Base-by-base conservation (phyloP, 1,139 yeast genomes). In the Geotrichum siamense region DNA sequence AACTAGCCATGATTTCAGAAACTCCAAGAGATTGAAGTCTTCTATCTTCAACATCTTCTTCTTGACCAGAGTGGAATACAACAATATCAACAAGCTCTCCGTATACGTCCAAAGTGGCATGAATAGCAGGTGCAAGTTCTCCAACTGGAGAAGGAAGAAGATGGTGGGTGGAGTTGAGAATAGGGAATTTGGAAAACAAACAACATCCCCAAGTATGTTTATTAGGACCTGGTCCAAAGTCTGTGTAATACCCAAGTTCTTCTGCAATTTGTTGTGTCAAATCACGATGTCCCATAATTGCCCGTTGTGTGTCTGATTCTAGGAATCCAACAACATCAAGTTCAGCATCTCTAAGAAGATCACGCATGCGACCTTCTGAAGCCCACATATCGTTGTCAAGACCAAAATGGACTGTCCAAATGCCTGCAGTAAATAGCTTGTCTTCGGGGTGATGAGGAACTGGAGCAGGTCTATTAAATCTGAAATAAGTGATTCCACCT, bases 141-240 rank as follows among this genome's bases (percentile, higher is more conserved):
- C 98, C 98, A 25, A 85, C 96, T 2, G 98, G 98, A 2, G 96
- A 81, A 5, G 98, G 97, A 50, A 91, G 69, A 55, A 91, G 70
- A 61, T 87, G 94, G 63, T 91, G 98, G 1, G 89, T 79, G 2
- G 96, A 86, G 58, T 82, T 76, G 49, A 91, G 56, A 51, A 91
- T 91, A 23, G 98, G 98, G 74, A 89, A 91, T 61, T 89, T 87
- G 27, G 97, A 87, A 52, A 91, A 70, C 50, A 91, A 71, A 1
- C 93, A 93, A 41, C 93, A 83, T 34, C 98, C 98, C 98, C 98
- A 91, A 0, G 98, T 91, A 64, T 91, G 97, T 63, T 89, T 83
- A 62, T 87, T 85, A 47, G 98, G 96, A 12, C 97, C 96, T 3
- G 98, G 98, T 12, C 98, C 98, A 59, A 79, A 91, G 64, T 91